A percentile compares a stretch with the other conserved stretches of the same genome.
phyloP scores from a whole-genome alignment of 768 basidiomycete species.

The Mycena belliarum region DNA sequence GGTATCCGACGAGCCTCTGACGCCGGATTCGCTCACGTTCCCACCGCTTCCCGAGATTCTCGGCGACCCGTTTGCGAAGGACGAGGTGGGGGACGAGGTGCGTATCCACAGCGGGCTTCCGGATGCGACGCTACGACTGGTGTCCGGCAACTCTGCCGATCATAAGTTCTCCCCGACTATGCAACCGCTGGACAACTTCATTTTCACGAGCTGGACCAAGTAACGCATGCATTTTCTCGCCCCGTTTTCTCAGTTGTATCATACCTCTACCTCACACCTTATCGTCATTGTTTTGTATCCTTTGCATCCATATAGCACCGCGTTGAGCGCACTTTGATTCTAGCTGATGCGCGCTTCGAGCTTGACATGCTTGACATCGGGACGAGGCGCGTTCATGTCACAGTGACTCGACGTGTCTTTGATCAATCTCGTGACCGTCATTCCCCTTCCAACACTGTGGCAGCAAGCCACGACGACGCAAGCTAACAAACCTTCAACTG shows the following conservation, averaged over 20 bases:
- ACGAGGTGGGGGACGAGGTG: slow-evolving; percentile 6
- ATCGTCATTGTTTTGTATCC: slow-evolving; percentile 13
- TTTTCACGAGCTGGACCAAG: slow-evolving; percentile 9
- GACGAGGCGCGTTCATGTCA: neutral
- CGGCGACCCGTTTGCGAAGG: slow-evolving; percentile 22
- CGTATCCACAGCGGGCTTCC: slow-evolving; percentile 1
- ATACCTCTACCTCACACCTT: neutral
- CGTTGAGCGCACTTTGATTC: slow-evolving; percentile 1
- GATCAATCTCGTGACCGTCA: too few species aligned
- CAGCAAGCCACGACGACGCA: too few species aligned
- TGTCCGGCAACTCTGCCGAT: slow-evolving; percentile 12
- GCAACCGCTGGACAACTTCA: slow-evolving; percentile 13
- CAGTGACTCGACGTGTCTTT: too few species aligned
- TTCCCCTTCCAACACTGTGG: too few species aligned
- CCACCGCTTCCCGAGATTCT: slow-evolving; percentile 19
- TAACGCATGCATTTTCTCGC: neutral
- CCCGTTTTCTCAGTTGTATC: neutral
- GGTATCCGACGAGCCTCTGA: slow-evolving; percentile 25
- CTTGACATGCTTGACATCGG: too few species aligned
- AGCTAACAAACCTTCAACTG: too few species aligned
- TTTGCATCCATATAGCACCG: neutral
- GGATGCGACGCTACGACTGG: slow-evolving; percentile 18
- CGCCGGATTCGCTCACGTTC: slow-evolving; percentile 24
- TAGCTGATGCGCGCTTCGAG: too few species aligned
- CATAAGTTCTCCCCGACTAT: slow-evolving; percentile 6